Conservation (phyloP, 2,329 filamentous ascomycete genomes). For the Ceratocystis smalleyi region DNA sequence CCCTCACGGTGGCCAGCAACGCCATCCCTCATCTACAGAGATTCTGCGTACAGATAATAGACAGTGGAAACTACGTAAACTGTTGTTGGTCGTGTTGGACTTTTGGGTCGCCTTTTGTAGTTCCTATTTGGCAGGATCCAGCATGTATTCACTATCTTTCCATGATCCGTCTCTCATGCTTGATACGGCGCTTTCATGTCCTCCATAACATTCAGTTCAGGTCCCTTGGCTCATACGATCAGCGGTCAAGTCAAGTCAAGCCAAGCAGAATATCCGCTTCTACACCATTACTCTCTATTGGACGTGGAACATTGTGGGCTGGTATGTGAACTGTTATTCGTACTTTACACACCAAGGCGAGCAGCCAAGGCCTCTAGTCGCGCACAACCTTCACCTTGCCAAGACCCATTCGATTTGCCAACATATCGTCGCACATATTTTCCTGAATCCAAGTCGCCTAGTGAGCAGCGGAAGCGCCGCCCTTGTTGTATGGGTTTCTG, state of each 20-base stretch:
- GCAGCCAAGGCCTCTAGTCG: not conserved
- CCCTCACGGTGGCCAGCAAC: not conserved
- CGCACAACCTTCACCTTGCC: not conserved
- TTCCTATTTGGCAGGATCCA: too few species aligned
- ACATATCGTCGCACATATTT: not conserved
- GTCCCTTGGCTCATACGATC: not conserved
- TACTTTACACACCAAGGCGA: conserved; percentile 10
- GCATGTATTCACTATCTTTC: not conserved
- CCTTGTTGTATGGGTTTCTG: conserved; percentile 55
- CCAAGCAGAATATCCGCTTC: not conserved
- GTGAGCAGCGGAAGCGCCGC: conserved; percentile 26
- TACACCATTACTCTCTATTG: not conserved
- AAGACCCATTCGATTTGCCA: conserved; percentile 7
- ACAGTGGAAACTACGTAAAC: not conserved
- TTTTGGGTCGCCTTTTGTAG: not conserved
- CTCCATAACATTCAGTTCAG: not conserved
- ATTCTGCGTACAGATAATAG: not conserved
- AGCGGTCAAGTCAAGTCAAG: not conserved
- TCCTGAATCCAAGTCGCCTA: conserved; percentile 22
- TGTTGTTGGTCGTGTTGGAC: too few species aligned
- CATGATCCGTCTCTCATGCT: not conserved
- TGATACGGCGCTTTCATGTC: not conserved
- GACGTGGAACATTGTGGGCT: not conserved
- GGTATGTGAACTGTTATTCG: conserved; percentile 6
- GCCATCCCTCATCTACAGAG: not conserved